phyloP scores from a whole-genome alignment of 768 basidiomycete genomes.

The Lactifluus pinguis region DNA sequence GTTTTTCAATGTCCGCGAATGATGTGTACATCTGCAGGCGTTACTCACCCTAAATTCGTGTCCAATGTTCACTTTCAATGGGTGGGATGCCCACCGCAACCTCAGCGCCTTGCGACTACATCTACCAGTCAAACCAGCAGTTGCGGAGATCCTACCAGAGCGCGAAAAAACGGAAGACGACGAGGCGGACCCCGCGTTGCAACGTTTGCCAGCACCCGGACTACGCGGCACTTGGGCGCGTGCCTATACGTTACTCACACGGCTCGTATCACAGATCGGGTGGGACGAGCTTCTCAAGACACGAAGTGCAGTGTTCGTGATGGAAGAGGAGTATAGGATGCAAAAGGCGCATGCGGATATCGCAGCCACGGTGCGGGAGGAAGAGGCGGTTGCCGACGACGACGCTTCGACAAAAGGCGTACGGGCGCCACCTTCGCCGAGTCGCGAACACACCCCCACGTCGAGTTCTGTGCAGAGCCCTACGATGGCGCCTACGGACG shows the following conservation, averaged over 20 bases:
- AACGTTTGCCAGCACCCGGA: slow-evolving; percentile 90
- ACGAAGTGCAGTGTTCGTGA: slow-evolving; percentile 92
- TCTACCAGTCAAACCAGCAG: slow-evolving; percentile 76
- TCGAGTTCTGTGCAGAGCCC: slow-evolving; percentile 16
- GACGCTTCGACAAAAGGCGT: slow-evolving; percentile 65
- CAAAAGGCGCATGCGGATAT: slow-evolving; percentile 81
- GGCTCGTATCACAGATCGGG: slow-evolving; percentile 88
- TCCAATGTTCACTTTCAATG: slow-evolving; percentile 99
- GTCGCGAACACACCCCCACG: slow-evolving; percentile 20
- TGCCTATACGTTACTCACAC: slow-evolving; percentile 84
- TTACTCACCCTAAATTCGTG: slow-evolving; percentile 95
- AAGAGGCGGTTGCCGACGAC: slow-evolving; percentile 40
- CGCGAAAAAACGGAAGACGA: slow-evolving; percentile 76
- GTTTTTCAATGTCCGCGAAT: background rate
- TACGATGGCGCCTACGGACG: slow-evolving; percentile 23
- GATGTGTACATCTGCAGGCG: slow-evolving; percentile 34
- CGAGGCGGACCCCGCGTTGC: slow-evolving; percentile 87
- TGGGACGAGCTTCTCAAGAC: slow-evolving; percentile 98
- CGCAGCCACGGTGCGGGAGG: slow-evolving; percentile 28
- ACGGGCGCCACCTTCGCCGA: slow-evolving; percentile 29
- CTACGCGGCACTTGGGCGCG: slow-evolving; percentile 94
- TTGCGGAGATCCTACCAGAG: slow-evolving; percentile 86
- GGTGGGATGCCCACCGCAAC: slow-evolving; percentile 83
- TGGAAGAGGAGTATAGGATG: slow-evolving; percentile 99
- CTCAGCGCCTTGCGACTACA: slow-evolving; percentile 75